Conservation (phyloP, 2,329 filamentous ascomycete genomes). For the Xylaria sp. region DNA sequence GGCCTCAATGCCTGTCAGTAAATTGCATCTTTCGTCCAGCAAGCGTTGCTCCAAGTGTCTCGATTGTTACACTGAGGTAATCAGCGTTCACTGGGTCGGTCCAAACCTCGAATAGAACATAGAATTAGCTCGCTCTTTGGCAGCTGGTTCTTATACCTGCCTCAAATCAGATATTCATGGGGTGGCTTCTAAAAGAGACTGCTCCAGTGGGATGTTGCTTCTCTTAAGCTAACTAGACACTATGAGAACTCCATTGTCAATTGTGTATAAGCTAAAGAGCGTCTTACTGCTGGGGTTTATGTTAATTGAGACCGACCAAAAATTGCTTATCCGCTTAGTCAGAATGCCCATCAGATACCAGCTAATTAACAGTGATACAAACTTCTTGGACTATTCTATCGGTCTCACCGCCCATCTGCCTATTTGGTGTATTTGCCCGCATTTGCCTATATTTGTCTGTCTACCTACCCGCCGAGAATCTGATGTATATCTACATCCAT, state of each 20-base stretch:
- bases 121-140: neutral
- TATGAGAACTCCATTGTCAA: neutral
- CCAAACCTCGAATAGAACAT: neutral
- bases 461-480: neutral
- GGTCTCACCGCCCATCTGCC: conserved; percentile 21
- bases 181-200: neutral
- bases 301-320: too few species aligned
- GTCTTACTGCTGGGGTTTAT: too few species aligned
- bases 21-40: neutral
- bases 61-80: neutral
- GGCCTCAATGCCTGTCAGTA: neutral
- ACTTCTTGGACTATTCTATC: neutral
- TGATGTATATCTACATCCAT: conserved; percentile 12
- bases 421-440: neutral
- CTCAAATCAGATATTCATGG: neutral
- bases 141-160: neutral
- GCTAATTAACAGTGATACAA: conserved; percentile 9
- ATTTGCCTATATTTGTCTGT: neutral
- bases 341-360: too few species aligned
- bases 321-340: neutral
- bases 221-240: neutral
- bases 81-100: neutral
- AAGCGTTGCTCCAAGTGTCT: neutral
- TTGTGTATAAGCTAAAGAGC: too few species aligned
- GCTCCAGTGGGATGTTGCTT: neutral